Conservation (phyloP, 805 yeast species). For the Zygosaccharomyces gambellarensis region DNA sequence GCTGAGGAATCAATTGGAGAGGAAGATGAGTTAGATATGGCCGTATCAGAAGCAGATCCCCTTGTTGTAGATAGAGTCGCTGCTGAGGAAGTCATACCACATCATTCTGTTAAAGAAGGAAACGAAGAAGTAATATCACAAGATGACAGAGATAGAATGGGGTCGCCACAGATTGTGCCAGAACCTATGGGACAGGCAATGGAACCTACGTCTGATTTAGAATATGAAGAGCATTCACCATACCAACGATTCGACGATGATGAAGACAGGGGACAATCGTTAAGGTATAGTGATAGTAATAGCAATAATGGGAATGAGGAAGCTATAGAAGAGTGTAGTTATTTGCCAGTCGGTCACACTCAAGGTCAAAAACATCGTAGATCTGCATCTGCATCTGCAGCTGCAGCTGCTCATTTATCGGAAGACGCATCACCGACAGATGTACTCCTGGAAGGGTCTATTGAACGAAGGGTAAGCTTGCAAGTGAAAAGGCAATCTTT, state of each 20-base stretch:
- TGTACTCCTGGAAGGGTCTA: background rate
- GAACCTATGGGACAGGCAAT: constrained; percentile 5
- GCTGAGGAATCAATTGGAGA: constrained; percentile 1
- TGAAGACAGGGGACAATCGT: background rate
- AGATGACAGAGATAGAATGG: background rate
- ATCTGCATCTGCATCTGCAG: background rate
- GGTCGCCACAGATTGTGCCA: constrained; percentile 1
- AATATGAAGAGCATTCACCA: background rate
- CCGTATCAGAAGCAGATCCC: constrained; percentile 2
- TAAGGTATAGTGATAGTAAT: background rate
- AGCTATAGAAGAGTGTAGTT: background rate
- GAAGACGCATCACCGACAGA: background rate
- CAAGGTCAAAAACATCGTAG: background rate
- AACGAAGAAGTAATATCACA: background rate
- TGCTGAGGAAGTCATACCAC: constrained; percentile 4
- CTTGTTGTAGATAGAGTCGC: constrained; percentile 5
- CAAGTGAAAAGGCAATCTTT: background rate
- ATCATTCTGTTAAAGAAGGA: background rate
- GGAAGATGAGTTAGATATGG: constrained; percentile 7
- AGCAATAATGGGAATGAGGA: background rate
- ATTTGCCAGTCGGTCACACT: background rate
- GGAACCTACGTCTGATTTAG: background rate
- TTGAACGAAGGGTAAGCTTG: background rate
- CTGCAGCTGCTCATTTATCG: background rate
- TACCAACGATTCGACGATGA: background rate